These are phyloP conservation scores for Raphanus raphanistrum DNA, from an alignment of 345 rosid genomes.

Conservation along the genomic window DNA sequence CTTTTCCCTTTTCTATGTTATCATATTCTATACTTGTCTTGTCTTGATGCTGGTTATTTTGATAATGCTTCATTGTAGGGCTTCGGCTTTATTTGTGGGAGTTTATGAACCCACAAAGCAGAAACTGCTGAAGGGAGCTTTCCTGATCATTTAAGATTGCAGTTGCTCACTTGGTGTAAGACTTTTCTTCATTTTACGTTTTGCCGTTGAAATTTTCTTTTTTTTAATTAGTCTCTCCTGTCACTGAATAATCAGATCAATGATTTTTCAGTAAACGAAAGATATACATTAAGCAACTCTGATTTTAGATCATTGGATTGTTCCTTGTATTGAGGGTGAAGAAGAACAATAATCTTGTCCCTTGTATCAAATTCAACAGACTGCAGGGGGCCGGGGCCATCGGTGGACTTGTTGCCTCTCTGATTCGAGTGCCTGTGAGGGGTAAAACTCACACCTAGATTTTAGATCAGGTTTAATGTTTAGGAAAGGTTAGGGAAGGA, in stretches of 20 bases:
- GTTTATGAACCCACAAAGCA: conserved; percentile 94
- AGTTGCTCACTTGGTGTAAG: conserved; percentile 63
- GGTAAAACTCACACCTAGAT: no score
- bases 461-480: no score
- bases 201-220: neutral
- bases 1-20: no score
- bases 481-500: no score
- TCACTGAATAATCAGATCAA: no score
- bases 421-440: conserved; percentile 91
- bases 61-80: conserved; percentile 47
- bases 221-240: neutral
- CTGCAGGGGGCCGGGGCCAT: conserved; percentile 65
- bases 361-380: no score
- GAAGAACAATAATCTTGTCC: no score
- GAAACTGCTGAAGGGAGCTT: conserved; percentile 63
- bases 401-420: conserved; percentile 92
- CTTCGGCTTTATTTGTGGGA: conserved; percentile 94
- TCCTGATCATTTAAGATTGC: conserved; percentile 82
- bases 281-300: neutral
- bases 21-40: neutral
- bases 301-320: neutral
- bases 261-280: neutral
- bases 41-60: neutral
- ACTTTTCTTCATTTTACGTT: conserved; percentile 20
- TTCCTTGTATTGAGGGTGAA: neutral